phyloP scores from a whole-genome alignment of 2,329 filamentous ascomycete genomes.

The Didymella arachidicola region DNA sequence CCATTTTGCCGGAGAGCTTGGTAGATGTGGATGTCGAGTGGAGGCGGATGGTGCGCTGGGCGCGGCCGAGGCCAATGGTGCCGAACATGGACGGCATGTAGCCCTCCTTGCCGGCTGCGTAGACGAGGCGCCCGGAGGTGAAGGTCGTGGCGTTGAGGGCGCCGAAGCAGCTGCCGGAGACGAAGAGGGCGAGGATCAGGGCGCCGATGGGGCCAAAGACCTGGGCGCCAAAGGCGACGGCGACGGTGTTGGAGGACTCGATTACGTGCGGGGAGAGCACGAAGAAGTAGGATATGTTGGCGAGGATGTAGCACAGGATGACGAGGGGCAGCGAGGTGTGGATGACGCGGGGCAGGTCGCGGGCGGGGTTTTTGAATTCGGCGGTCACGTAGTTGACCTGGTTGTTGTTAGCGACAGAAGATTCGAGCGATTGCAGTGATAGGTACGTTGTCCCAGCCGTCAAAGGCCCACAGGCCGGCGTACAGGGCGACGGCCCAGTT shows the following conservation, averaged over 20 bases:
- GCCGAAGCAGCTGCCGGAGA: conserved; percentile 91
- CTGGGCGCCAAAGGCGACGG: conserved; percentile 87
- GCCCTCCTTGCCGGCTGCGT: conserved; percentile 93
- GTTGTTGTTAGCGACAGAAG: conserved; percentile 23
- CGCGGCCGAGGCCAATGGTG: conserved; percentile 73
- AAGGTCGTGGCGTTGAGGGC: conserved; percentile 95
- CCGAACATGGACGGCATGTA: conserved; percentile 88
- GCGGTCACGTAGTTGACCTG: conserved; percentile 97
- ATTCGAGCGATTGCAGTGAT: neutral
- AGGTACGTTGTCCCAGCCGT: conserved; percentile 94
- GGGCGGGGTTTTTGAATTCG: conserved; percentile 89
- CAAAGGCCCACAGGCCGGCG: conserved; percentile 95
- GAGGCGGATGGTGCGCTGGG: conserved; percentile 48
- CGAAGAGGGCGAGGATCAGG: conserved; percentile 84
- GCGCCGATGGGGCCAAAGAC: conserved; percentile 88
- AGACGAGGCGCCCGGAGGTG: conserved; percentile 89
- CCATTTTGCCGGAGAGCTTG: conserved; percentile 35
- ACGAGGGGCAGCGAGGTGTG: conserved; percentile 96
- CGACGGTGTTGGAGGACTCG: conserved; percentile 91
- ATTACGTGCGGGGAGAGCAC: conserved; percentile 83
- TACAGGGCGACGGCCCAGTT: conserved; percentile 95
- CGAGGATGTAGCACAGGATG: conserved; percentile 86
- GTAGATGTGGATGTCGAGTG: conserved; percentile 30
- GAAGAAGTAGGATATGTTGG: conserved; percentile 93
- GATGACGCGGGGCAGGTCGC: conserved; percentile 92